Conservation (phyloP, 164 flowering plant species). For the Aristolochia contorta region DNA sequence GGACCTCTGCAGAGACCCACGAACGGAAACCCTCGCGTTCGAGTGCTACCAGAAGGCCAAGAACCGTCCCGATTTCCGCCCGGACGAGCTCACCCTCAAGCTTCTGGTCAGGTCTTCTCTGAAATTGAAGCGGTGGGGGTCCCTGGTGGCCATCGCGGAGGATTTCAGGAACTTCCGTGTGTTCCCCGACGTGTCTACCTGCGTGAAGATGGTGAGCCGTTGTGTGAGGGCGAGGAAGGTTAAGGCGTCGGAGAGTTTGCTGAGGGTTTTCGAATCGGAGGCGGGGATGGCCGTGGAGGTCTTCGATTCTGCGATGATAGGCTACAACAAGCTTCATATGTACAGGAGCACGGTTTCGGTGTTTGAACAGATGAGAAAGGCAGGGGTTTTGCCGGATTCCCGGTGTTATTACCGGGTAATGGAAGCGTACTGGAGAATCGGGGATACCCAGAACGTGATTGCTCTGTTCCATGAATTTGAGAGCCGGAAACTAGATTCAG, state of each 20-base stretch:
- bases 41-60: constrained; percentile 50
- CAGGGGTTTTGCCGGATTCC: constrained; percentile 24
- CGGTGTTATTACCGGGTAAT: constrained; percentile 38
- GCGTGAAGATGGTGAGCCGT: constrained; percentile 37
- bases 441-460: constrained; percentile 32
- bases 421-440: constrained; percentile 52
- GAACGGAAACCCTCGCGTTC: constrained; percentile 30
- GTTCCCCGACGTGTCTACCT: constrained; percentile 39
- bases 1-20: constrained; percentile 31
- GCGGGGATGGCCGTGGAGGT: constrained; percentile 26
- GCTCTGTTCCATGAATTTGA: constrained; percentile 42
- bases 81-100: constrained; percentile 29
- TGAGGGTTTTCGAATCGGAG: constrained; percentile 26
- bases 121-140: constrained; percentile 45
- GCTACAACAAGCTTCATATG: constrained; percentile 74
- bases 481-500: constrained; percentile 7
- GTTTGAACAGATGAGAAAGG: constrained; percentile 33
- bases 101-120: constrained; percentile 46
- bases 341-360: constrained; percentile 39
- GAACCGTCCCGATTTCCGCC: constrained; percentile 31
- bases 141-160: constrained; percentile 19
- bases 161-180: constrained; percentile 38
- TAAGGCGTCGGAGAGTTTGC: constrained; percentile 29
- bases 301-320: constrained; percentile 52
- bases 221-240: constrained; percentile 62